Evolutionary conservation across 1,284 basidiomycete genomes (phyloP), one percentile per base, ranked within the genome.

Genomic region (Gomphus sp.): DNA sequence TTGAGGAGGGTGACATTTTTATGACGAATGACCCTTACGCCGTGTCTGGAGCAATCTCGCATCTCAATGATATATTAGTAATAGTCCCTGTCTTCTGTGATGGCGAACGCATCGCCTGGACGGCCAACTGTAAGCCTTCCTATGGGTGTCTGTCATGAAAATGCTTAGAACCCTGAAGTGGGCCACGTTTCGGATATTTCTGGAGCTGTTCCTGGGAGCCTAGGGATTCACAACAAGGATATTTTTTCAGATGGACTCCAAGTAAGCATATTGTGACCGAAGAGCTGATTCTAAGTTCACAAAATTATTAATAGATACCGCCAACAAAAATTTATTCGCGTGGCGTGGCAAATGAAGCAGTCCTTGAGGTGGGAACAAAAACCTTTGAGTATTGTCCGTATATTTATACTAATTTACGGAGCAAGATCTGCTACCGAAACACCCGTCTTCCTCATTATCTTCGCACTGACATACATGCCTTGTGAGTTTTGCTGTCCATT

Each of bases 391-490:
- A 28, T 48, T 9, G 14, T 28, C 10, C 48, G 2, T 10, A 22
- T 25, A 5, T 49, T 1, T 22, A 11, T 16, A 22, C 52, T n/a
- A 33, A 39, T 25, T 48, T 68, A 68, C 65, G 70, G 28, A 63
- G 69, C 25, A 66, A 69, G 41, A 43, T 43, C 11, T 43, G 41
- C 7, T 43, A 43, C 41, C 41, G 69, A 14, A 71, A 70, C 55
- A 68, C 67, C 33, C 63, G 69, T 44, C 70, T 67, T 31, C 66
- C 66, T 16, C 66, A 68, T 54, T 71, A 70, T 54, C 66, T 69
- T 10, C 66, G 52, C 8, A 54, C 52, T 41, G 52, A 54, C 39
- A 31, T 43, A 22, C 52, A 54, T 33, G 52, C 52, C 14, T 37
- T 54, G 52, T 54, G 52, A 43, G 52, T 43, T 33, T 4, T 41